phyloP scores from a whole-genome alignment of 1,284 basidiomycete genomes.

The Leccinum solheimii region DNA sequence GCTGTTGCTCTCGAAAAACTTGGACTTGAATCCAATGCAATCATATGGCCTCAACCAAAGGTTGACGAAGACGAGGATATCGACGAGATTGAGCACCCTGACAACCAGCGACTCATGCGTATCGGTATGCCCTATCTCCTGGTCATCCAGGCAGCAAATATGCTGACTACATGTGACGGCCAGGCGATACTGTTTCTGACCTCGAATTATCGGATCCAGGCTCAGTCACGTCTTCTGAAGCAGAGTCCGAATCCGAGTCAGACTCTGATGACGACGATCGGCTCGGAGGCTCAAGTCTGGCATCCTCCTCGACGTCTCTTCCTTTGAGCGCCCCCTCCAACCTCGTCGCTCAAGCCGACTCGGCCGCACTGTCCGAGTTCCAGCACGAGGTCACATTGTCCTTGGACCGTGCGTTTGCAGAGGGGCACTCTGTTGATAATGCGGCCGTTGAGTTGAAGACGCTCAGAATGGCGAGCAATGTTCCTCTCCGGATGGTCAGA shows the following conservation, averaged over 20 bases:
- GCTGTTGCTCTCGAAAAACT: conserved; percentile 42
- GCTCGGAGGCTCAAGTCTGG: conserved; percentile 36
- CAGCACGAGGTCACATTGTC: conserved; percentile 75
- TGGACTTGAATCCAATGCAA: conserved; percentile 64
- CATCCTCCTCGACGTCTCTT: conserved; percentile 44
- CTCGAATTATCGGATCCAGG: conserved; percentile 58
- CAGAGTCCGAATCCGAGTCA: conserved; percentile 32
- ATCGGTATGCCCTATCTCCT: conserved; percentile 47
- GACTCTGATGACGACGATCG: conserved; percentile 34
- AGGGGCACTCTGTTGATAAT: conserved; percentile 88
- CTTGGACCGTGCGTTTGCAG: conserved; percentile 86
- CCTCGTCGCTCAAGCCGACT: conserved; percentile 38
- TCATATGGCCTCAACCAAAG: conserved; percentile 64
- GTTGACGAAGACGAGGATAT: conserved; percentile 61
- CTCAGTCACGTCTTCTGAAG: conserved; percentile 47
- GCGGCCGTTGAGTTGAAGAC: conserved; percentile 93
- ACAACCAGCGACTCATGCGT: conserved; percentile 69
- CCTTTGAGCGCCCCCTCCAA: conserved; percentile 37
- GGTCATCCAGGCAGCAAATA: neutral
- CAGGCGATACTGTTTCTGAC: conserved; percentile 64
- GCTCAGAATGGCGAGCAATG: conserved; percentile 91
- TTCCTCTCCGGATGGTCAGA: conserved; percentile 74
- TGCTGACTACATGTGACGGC: conserved; percentile 1
- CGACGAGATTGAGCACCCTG: conserved; percentile 57
- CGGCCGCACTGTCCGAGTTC: conserved; percentile 71